These are phyloP conservation scores for Pterocarpus macrocarpus DNA, from an alignment of 306 rosid species.

Conservation along the genomic window DNA sequence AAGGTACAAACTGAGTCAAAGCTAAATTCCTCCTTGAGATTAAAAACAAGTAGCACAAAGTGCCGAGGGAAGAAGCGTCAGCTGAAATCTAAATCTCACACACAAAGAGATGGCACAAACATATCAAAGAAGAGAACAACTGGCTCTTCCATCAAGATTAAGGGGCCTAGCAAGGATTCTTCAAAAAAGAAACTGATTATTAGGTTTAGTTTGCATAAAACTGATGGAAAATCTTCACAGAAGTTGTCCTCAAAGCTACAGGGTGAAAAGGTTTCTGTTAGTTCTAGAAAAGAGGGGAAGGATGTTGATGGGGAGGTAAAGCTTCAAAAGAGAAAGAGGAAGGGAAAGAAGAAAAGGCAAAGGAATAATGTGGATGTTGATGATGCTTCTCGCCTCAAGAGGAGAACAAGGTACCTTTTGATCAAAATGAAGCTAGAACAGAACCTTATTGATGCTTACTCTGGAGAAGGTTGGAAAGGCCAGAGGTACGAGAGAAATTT, in stretches of 20 bases:
- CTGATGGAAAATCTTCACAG: slow-evolving; percentile 54
- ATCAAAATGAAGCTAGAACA: slow-evolving; percentile 89
- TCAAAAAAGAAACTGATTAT: slow-evolving; percentile 49
- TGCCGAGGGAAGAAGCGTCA: slow-evolving; percentile 56
- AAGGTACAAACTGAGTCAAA: slow-evolving; percentile 49
- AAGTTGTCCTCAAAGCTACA: slow-evolving; percentile 54
- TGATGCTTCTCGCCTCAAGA: slow-evolving; percentile 80
- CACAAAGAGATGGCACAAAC: slow-evolving; percentile 48
- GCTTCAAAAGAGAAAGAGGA: slow-evolving; percentile 54
- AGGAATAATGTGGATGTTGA: slow-evolving; percentile 64
- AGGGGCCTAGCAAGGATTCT: slow-evolving; percentile 52
- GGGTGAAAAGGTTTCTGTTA: slow-evolving; percentile 47
- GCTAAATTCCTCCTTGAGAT: slow-evolving; percentile 48
- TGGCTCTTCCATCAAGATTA: slow-evolving; percentile 52
- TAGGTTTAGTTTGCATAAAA: slow-evolving; percentile 37
- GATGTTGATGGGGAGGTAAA: slow-evolving; percentile 52
- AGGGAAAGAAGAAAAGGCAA: slow-evolving; percentile 61
- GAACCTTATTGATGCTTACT: slow-evolving; percentile 94
- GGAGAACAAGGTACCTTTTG: slow-evolving; percentile 83
- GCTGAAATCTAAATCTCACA: slow-evolving; percentile 54
- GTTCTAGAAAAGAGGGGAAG: slow-evolving; percentile 48
- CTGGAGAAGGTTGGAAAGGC: slow-evolving; percentile 97
- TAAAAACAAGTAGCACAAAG: slow-evolving; percentile 50
- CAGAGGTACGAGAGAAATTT: slow-evolving; percentile 68
- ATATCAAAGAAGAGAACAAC: slow-evolving; percentile 51